phyloP scores from a whole-genome alignment of 768 basidiomycete species.

The Mycena polygramma region DNA sequence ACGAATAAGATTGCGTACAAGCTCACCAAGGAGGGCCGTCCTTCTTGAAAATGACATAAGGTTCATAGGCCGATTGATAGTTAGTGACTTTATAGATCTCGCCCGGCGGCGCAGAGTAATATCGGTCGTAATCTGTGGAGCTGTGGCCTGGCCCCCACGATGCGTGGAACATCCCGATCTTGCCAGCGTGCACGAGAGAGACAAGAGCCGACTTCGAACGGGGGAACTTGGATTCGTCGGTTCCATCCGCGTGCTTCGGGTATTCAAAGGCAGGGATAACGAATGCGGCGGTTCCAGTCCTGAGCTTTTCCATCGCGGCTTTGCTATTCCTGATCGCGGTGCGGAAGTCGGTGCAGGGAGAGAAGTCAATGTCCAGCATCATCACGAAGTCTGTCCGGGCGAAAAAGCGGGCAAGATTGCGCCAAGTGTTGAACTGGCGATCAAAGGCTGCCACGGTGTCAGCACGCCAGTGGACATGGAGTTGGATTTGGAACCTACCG shows the following conservation, averaged over 20 bases:
- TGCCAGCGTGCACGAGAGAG: conserved; percentile 65
- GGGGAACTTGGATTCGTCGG: conserved; percentile 72
- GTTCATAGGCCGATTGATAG: conserved; percentile 90
- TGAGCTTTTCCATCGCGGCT: conserved; percentile 60
- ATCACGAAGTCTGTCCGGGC: conserved; percentile 88
- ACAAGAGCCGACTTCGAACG: conserved; percentile 73
- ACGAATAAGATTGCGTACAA: conserved; percentile 7
- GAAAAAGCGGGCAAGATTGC: conserved; percentile 87
- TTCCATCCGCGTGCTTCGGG: conserved; percentile 72
- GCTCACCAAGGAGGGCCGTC: conserved; percentile 80
- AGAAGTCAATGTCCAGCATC: conserved; percentile 95
- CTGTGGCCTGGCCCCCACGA: conserved; percentile 86
- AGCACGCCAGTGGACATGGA: background rate
- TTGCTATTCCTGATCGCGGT: conserved; percentile 61
- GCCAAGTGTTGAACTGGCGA: conserved; percentile 91
- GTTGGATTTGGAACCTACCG: conserved; percentile 14
- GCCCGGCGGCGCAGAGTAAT: conserved; percentile 70
- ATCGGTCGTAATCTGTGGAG: conserved; percentile 82
- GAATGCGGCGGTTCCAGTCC: conserved; percentile 74
- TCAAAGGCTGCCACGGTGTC: conserved; percentile 61
- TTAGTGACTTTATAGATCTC: conserved; percentile 80
- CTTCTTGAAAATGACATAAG: conserved; percentile 87
- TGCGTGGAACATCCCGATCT: conserved; percentile 83
- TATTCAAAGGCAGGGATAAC: conserved; percentile 93
- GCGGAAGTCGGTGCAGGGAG: conserved; percentile 85